Base-by-base conservation (phyloP, 2,329 filamentous ascomycete genomes). In the Pezicula carpinea region DNA sequence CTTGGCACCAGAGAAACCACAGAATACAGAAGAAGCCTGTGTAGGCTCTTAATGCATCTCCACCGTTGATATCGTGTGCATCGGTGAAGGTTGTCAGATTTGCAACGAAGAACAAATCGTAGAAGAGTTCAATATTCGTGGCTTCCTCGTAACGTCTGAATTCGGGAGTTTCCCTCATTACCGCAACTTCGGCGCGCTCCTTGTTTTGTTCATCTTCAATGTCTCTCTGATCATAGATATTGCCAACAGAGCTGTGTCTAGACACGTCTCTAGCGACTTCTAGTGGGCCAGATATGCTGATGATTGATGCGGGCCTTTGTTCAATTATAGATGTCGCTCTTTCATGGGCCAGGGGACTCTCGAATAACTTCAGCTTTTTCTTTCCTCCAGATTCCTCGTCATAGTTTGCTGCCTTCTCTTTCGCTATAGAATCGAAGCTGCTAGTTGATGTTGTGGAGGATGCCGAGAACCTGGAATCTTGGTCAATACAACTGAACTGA, bases 1-100 rank as follows among this genome's bases (percentile, higher is more conserved):
- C 73, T 59, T 81, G 77, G 43, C 78, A 70, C 79, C 79, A 82
- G 6, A 75, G 77, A 51, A 79, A 75, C 78, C 77, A 82, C 5
- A 61, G 46, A 10, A 61, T 50, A 32, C 56, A 80, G 66, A 48
- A 82, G 66, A 34, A 72, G 64, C 57, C 81, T 72, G 60, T 76
- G 79, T 35, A 77, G 67, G 44, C 78, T 66, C 57, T 79, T 75
- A 31, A 71, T 56, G 29, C 57, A 8, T 42, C 17, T 14, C 64
- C 45, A 52, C 76, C 71, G 54, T 76, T 77, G 52, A 81, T 77
- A 35, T 79, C 74, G 53, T 78, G 73, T 4, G 71, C 67, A 7
- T 68, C 68, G 4, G 76, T 78, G 52, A 82, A 81, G 0, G 75
- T 79, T 3, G 77, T 76, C 26, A 82, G 59, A 52, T 82, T 82